A percentile compares a stretch with the other conserved stretches of the same genome.
phyloP scores from a whole-genome alignment of 257 asterid species.

The Solanum tarijense region DNA sequence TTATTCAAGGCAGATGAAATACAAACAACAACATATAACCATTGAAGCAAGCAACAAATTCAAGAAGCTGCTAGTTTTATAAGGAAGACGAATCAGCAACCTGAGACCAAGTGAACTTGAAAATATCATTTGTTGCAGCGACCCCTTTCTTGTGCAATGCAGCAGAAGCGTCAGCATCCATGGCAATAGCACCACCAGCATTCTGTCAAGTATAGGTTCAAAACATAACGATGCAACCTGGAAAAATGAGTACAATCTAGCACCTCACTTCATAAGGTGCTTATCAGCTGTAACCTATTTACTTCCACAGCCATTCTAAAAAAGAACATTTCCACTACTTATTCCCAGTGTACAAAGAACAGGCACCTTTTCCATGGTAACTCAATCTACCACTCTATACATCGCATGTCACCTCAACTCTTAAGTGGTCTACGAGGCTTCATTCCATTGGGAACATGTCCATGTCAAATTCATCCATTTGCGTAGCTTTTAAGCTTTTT shows the following conservation, averaged over 20 bases:
- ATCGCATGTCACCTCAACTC: background rate
- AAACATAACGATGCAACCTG: background rate
- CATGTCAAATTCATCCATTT: background rate
- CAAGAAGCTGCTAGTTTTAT: background rate
- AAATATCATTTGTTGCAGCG: slow-evolving; percentile 64
- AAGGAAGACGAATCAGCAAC: slow-evolving; percentile 13
- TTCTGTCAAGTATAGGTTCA: slow-evolving; percentile 31
- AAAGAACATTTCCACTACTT: background rate
- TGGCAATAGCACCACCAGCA: slow-evolving; percentile 57
- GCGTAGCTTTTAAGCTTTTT: background rate
- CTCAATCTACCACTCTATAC: background rate
- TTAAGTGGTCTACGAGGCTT: background rate
- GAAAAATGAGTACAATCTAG: background rate
- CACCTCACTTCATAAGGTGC: background rate
- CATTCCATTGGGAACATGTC: background rate
- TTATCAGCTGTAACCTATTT: background rate
- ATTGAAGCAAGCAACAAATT: background rate
- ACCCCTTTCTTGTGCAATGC: slow-evolving; percentile 68
- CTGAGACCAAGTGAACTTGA: slow-evolving; percentile 82
- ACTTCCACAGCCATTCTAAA: background rate
- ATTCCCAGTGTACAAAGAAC: background rate
- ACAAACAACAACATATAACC: background rate
- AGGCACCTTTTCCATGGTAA: background rate
- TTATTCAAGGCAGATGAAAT: background rate
- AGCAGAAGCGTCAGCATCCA: slow-evolving; percentile 97